Evolutionary conservation across 2,329 filamentous ascomycete genomes (phyloP).

Genomic region (Fusarium mundagurra): DNA sequence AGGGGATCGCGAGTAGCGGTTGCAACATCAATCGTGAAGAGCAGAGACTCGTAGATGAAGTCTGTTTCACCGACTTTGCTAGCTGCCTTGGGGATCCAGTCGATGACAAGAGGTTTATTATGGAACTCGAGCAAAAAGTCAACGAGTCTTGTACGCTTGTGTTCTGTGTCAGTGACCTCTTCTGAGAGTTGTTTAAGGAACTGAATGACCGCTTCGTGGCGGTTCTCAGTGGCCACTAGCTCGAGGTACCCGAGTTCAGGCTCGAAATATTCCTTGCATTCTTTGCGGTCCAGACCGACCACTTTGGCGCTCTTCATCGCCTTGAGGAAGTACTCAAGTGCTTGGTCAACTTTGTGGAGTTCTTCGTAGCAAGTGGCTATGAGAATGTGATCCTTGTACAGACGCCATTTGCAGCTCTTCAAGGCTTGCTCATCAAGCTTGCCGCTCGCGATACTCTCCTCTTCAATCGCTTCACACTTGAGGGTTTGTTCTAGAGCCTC

Average conservation of each 20-base stretch:
- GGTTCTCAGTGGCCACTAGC: conserved; percentile 50
- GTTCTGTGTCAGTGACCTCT: conserved; percentile 36
- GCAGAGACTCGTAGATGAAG: conserved; percentile 45
- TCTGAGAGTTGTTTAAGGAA: conserved; percentile 48
- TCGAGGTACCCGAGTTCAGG: conserved; percentile 51
- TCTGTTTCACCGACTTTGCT: conserved; percentile 47
- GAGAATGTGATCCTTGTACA: conserved; percentile 54
- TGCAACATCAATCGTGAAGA: conserved; percentile 47
- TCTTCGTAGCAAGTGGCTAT: conserved; percentile 51
- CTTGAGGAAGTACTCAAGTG: conserved; percentile 50
- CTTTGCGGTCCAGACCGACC: conserved; percentile 40
- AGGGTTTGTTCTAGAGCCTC: conserved; percentile 50
- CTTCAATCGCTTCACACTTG: conserved; percentile 50
- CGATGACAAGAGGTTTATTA: conserved; percentile 47
- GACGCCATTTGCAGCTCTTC: conserved; percentile 49
- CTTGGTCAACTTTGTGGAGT: conserved; percentile 45
- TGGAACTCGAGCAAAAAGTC: conserved; percentile 50
- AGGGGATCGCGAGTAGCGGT: conserved; percentile 49
- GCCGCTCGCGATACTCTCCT: conserved; percentile 42
- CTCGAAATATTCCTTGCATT: conserved; percentile 50
- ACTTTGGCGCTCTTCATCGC: conserved; percentile 46
- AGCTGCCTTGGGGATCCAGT: conserved; percentile 55
- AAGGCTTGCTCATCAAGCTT: conserved; percentile 39
- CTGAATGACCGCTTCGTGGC: conserved; percentile 48
- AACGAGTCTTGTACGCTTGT: conserved; percentile 45